Conservation (phyloP, 2,329 filamentous ascomycete species). For the Tolypocladium tropicale region DNA sequence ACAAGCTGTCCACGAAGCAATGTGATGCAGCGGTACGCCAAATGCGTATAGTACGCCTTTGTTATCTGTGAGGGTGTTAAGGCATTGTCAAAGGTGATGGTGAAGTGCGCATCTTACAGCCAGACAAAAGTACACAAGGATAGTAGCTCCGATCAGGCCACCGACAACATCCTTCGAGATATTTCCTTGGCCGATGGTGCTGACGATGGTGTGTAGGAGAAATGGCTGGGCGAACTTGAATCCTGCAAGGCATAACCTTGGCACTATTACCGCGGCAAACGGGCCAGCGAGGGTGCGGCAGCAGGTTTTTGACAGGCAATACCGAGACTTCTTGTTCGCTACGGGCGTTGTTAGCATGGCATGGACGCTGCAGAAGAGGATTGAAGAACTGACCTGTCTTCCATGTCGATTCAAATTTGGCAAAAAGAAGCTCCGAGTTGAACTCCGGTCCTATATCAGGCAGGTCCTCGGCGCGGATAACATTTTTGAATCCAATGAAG, state of each 20-base stretch:
- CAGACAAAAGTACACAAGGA: slow-evolving; percentile 29
- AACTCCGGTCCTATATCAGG: slow-evolving; percentile 11
- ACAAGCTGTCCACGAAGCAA: slow-evolving; percentile 20
- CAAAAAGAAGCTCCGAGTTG: slow-evolving; percentile 1
- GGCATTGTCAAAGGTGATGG: not conserved
- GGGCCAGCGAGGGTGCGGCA: slow-evolving; percentile 4
- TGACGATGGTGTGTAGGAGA: slow-evolving; percentile 21
- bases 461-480: slow-evolving; percentile 20
- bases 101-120: slow-evolving; percentile 16
- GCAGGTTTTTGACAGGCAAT: slow-evolving; percentile 5
- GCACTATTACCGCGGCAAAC: slow-evolving; percentile 12
- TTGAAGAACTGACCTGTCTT: not conserved
- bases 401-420: not conserved
- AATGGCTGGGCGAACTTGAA: slow-evolving; percentile 30
- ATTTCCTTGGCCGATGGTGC: slow-evolving; percentile 12
- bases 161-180: slow-evolving; percentile 13
- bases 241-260: slow-evolving; percentile 16
- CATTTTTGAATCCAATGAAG: slow-evolving; percentile 18
- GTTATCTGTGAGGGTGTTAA: slow-evolving; percentile 6
- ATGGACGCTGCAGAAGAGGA: not conserved
- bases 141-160: slow-evolving; percentile 26
- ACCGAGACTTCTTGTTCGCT: slow-evolving; percentile 1
- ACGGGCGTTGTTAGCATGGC: not conserved
- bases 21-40: slow-evolving; percentile 19
- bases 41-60: slow-evolving; percentile 16